Evolutionary conservation across 495 filamentous ascomycete genomes (phyloP), one percentile per base, ranked within the genome.

Genomic region (Penicillium ochrochloron): DNA sequence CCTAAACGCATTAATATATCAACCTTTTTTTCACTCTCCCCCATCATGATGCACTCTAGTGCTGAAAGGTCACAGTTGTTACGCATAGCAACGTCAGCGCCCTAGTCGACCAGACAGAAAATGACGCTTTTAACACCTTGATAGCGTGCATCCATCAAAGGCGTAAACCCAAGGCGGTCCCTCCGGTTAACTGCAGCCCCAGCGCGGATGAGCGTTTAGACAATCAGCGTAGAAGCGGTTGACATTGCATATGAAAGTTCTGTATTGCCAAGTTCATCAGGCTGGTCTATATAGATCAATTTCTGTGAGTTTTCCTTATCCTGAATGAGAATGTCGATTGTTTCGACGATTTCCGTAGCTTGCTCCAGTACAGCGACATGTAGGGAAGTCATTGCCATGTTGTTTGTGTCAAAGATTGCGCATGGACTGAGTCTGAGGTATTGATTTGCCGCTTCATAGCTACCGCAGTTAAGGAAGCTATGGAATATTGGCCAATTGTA

Each of bases 391-490:
- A 56, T 56, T 56, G n/a, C 10, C 29, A 37, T 12, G 53, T 14
- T 35, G n/a, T 37, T 37, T 37, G 53, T 56, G n/a, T 56, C 53
- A n/a, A 56, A 56, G 5, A 56, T 56, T 37, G 53, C 27, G 6
- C 53, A 56, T 37, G 53, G 53, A 14, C n/a, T 35, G 53, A 5
- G 4, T 23, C 31, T 56, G 0, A 56, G 12, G 53, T 56, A 56
- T n/a, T 56, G n/a, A 56, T 56, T 14, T 10, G n/a, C n/a, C 9
- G 53, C 27, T 56, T 56, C 53, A 21, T 56, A 6, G 15, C 9
- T 4, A 3, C 7, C 3, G 29, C 27, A 35, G 23, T 10, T 19
- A 14, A 56, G 21, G 23, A 6, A 29, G 29, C 21, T 25, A 29
- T 52, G 21, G 1, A 52, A 27, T 52, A 52, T 52, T 29, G 48